Evolutionary conservation across 2,329 filamentous ascomycete genomes (phyloP).

Genomic region (Fusarium illudens): DNA sequence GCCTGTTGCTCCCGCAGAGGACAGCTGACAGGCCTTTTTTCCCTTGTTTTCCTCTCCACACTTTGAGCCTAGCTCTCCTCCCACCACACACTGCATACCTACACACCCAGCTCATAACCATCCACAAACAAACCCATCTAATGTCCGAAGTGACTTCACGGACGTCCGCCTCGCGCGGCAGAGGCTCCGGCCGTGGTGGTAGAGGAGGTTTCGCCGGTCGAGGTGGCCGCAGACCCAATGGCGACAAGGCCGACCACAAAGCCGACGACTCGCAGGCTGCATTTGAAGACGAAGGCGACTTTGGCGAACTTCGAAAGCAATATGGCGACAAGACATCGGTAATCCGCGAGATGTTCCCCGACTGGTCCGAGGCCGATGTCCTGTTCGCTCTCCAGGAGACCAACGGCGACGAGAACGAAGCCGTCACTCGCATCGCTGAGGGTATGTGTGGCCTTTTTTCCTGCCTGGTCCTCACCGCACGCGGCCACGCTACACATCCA

Average conservation of each 20-base stretch:
- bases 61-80: conserved; percentile 42
- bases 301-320: conserved; percentile 90
- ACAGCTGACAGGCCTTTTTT: conserved; percentile 49
- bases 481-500: conserved; percentile 26
- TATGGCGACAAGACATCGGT: conserved; percentile 80
- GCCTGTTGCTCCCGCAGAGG: conserved; percentile 49
- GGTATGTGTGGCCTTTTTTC: conserved; percentile 59
- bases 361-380: conserved; percentile 95
- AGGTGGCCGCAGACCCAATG: conserved; percentile 78
- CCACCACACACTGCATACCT: conserved; percentile 33
- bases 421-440: conserved; percentile 81
- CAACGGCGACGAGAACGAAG: conserved; percentile 77
- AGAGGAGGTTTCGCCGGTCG: conserved; percentile 78
- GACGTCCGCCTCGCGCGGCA: conserved; percentile 83
- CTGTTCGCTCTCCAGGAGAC: conserved; percentile 92
- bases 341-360: conserved; percentile 92
- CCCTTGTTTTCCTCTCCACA: conserved; percentile 45
- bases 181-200: conserved; percentile 88
- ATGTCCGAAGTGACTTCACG: conserved; percentile 97
- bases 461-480: conserved; percentile 18
- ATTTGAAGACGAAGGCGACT: conserved; percentile 84
- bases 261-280: conserved; percentile 66
- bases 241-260: conserved; percentile 68
- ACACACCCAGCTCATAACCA: conserved; percentile 46
- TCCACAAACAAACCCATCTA: conserved; percentile 53